These are phyloP conservation scores for Coccomyxa sp. DNA, from an alignment of 139 green algal genomes.

Conservation along the genomic window DNA sequence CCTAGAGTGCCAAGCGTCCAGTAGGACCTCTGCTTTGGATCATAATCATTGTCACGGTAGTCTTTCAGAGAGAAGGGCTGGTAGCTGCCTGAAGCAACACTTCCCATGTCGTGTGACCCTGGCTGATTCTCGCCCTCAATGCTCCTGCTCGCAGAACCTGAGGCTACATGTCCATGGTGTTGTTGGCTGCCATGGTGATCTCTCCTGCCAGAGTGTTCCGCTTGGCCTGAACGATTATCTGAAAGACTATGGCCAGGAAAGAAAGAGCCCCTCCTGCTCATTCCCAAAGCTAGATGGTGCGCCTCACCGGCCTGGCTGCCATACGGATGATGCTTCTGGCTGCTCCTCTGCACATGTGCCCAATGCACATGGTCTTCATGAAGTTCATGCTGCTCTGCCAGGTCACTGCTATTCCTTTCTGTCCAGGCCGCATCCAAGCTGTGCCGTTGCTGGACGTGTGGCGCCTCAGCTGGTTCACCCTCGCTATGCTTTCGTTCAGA, in stretches of 20 bases:
- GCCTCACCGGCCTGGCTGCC: background rate
- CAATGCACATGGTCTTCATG: background rate
- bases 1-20: slow-evolving; percentile 71
- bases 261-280: background rate
- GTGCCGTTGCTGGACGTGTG: no score
- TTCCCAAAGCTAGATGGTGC: background rate
- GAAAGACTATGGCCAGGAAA: background rate
- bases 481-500: no score
- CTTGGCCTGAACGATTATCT: background rate
- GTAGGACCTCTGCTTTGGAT: slow-evolving; percentile 56
- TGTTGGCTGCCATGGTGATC: background rate
- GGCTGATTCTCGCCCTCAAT: background rate
- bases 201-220: slow-evolving; percentile 4
- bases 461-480: no score
- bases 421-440: background rate
- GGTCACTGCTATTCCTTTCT: background rate
- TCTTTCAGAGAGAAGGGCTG: slow-evolving; percentile 30
- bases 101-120: background rate
- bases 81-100: background rate
- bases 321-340: background rate
- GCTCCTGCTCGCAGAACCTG: background rate
- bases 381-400: background rate
- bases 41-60: slow-evolving; percentile 42
- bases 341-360: background rate
- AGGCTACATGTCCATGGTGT: background rate